phyloP scores from a whole-genome alignment of 345 rosid genomes.

The Linum tenue region DNA sequence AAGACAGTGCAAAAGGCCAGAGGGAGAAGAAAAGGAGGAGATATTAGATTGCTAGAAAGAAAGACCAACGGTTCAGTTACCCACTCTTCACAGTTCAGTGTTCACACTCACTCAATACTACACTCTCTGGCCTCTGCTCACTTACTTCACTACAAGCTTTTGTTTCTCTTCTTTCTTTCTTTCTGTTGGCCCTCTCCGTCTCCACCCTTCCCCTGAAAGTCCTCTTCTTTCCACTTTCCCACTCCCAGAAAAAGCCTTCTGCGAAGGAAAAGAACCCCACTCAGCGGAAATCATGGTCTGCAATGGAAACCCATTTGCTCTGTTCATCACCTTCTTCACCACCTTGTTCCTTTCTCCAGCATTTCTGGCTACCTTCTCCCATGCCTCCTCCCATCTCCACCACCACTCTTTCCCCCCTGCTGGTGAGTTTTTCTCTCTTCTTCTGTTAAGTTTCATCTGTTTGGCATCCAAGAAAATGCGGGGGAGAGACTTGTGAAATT shows the following conservation, averaged over 20 bases:
- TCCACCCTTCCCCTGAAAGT: conserved; percentile 1
- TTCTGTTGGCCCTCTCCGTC: neutral
- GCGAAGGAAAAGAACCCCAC: neutral
- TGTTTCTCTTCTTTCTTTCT: neutral
- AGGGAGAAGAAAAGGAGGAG: too few relatives aligned
- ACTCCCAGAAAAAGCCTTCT: neutral
- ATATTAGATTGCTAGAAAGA: neutral
- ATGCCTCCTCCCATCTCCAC: too few relatives aligned
- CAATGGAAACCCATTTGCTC: conserved; percentile 7
- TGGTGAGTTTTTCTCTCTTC: conserved; percentile 28
- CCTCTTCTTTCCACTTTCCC: conserved; percentile 8
- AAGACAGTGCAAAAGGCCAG: too few relatives aligned
- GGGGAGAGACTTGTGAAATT: neutral
- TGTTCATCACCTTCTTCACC: conserved; percentile 16
- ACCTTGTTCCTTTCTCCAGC: conserved; percentile 20
- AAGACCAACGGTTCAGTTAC: neutral
- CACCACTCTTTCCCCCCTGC: conserved; percentile 42
- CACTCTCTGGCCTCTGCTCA: too few relatives aligned
- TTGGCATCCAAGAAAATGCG: conserved; percentile 20
- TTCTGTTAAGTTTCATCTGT: neutral
- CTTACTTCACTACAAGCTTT: too few relatives aligned
- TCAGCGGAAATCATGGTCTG: too few relatives aligned
- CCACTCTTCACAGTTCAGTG: too few relatives aligned
- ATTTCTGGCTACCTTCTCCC: conserved; percentile 23
- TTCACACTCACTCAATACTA: too few relatives aligned